Percentiles rank a stretch among this genome's conserved stretches.
Conservation (phyloP, 2,329 filamentous ascomycete species). For the Claviceps sp. region DNA sequence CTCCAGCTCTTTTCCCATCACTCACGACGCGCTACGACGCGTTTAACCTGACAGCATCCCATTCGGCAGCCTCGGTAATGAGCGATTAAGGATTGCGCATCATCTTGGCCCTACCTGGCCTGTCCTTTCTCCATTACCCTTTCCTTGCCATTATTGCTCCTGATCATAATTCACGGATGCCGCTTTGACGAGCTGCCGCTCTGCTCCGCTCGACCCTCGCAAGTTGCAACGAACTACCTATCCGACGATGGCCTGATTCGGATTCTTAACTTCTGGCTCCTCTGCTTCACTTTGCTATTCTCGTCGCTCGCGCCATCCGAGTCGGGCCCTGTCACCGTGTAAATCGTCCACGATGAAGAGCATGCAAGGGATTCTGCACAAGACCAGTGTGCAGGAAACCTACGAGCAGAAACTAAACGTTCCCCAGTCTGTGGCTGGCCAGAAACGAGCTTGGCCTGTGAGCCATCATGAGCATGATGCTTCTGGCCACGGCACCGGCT, state of each 20-base stretch:
- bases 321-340: not conserved
- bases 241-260: not conserved
- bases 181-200: too few species aligned
- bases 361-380: slow-evolving; percentile 31
- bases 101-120: not conserved
- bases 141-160: not conserved
- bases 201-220: not conserved
- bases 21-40: not conserved
- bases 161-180: too few species aligned
- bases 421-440: slow-evolving; percentile 29
- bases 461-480: slow-evolving; percentile 7
- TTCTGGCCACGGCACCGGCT: not conserved
- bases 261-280: not conserved
- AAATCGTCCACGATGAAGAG: slow-evolving; percentile 20
- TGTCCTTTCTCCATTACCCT: not conserved
- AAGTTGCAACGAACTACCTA: too few species aligned
- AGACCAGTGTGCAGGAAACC: slow-evolving; percentile 37
- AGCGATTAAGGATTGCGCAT: not conserved
- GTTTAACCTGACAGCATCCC: too few species aligned
- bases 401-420: slow-evolving; percentile 24
- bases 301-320: not conserved
- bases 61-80: not conserved
- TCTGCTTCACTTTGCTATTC: not conserved
- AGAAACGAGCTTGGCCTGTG: slow-evolving; percentile 29
- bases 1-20: too few species aligned